Base-by-base conservation (phyloP, 2,329 filamentous ascomycete genomes). In the Apiospora sp. region DNA sequence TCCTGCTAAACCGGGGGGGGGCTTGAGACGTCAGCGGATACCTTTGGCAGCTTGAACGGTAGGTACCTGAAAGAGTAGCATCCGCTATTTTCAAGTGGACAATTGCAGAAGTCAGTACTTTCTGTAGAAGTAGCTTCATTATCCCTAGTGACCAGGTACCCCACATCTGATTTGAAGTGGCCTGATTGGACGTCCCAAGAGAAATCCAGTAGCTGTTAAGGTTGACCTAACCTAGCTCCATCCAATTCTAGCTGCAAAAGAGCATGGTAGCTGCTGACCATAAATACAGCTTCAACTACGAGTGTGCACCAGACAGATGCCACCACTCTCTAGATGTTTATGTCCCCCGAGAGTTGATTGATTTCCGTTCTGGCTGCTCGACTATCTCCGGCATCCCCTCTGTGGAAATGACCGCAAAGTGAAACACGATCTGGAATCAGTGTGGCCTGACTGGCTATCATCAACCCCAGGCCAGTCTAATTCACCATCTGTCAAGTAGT, bases 181-280 rank as follows among this genome's bases (percentile, higher is more conserved):
- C 58, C 58, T 64, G 58, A 64, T 64, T 64, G 58, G 58, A 41
- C n/a, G 58, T 22, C 19, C 58, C 16, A 22, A 22, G 12, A 64
- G 58, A 64, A 64, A 64, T 64, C 58, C 19, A 64, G 58, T 10
- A 64, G 58, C 58, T 64, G 58, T 64, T 41, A 64, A 64, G 58
- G 58, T 41, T 64, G 34, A 64, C 58, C 58, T 14, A 37, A 34
- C 51, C 51, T 61, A 37, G 54, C 30, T 34, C 54, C 19, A 37
- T 22, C 30, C 30, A n/a, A 37, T 37, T 61, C 54, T n/a, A 37
- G 54, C 54, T 61, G 30, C 54, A 34, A 37, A 58, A 34, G 51
- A 34, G 22, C 49, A n/a, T 27, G 27, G 51, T 30, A 58, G 51
- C 51, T 34, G 58, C 34, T 64, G 58, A 14, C 54, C 54, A 64